Base-by-base conservation (phyloP, 148 eudicot species). In the Cornus suecica region DNA sequence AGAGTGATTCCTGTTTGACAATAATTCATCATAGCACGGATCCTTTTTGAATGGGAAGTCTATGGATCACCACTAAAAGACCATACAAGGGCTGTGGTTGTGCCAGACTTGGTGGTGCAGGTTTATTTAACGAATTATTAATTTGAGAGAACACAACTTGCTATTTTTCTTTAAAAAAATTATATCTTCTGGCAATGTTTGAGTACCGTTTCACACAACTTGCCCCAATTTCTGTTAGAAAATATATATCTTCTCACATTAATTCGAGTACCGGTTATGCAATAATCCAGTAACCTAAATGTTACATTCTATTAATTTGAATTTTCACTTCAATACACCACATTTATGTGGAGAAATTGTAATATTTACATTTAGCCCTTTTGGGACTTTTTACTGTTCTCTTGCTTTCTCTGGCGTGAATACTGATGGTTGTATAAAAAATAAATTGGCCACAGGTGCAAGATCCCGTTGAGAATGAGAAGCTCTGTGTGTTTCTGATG, bases 401-500 rank as follows among this genome's bases (percentile, higher is more conserved):
- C 34, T 74, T 34, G 31, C 32, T 24, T 64, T 69, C 22, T 69
- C 31, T 76, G 51, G 65, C 18, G 60, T 25, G 58, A 65, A 27
- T 42, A 54, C 72, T 51, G 24, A 76, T 61, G 56, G 69, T 81
- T 64, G n/a, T 58, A 15, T 27, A 23, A 61, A 61, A 37, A 22
- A 62, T 41, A 77, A 70, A 11, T 56, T 60, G 70, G 67, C 42
- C 5, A 62, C 88, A 90, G 97, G 80, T 86, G 88, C 82, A 80
- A 48, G 84, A 84, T 29, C 81, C 85, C 34, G 45, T 68, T 65
- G 94, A 91, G 72, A 86, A 95, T 76, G 89, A 95, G 91, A 92
- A 85, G 85, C 80, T 95, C 13, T 91, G 94, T 76, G 94, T 90
- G 51, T 91, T 85, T 84, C 80, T 86, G 79, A 82, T 95, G 41